Base-by-base conservation (phyloP, 768 basidiomycete species). In the Daedaleopsis sinensis region DNA sequence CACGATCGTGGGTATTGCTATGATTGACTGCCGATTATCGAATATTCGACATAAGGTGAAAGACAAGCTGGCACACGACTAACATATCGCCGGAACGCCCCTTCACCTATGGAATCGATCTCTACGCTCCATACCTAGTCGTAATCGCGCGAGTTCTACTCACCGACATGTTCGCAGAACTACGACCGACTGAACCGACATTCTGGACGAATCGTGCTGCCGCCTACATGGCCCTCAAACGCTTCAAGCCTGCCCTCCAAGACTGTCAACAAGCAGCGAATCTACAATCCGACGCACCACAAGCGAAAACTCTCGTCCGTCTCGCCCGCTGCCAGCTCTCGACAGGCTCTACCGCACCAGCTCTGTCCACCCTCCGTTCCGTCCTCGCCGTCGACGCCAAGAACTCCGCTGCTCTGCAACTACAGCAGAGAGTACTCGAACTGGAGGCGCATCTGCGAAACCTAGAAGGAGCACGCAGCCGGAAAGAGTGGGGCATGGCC, bases 151-250 rank as follows among this genome's bases (percentile, higher is more conserved):
- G 27, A 7, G 7, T 3, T 32, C 27, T 7, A 32, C 27, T 32
- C 27, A 32, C 27, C 7, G 4, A 32, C 15, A 24, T 24, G 10
- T 24, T 15, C 23, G 46, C 48, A 76, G 75, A 71, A 10, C 57
- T 72, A 13, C 59, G 64, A n/a, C 58, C 72, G 3, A 65, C 66
- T 1, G 90, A 94, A 72, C 85, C 93, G 0, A 81, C 89, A 3
- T 95, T 90, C 70, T 78, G 89, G 63, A 91, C 92, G 0, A 96
- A 96, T 72, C 86, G 93, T 32, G 93, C 94, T 0, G 93, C 94
- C 0, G 88, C 93, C 2, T 84, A 88, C 70, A 95, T 96, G 84
- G 84, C 86, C 0, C 71, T 91, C 53, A 93, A 94, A 70, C 84
- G 84, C 37, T 95, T 89, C 79, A 80, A 85, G 36, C 75, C 78